Conservation (phyloP, 2,329 filamentous ascomycete genomes). For the Ophiocordyceps sinensis region DNA sequence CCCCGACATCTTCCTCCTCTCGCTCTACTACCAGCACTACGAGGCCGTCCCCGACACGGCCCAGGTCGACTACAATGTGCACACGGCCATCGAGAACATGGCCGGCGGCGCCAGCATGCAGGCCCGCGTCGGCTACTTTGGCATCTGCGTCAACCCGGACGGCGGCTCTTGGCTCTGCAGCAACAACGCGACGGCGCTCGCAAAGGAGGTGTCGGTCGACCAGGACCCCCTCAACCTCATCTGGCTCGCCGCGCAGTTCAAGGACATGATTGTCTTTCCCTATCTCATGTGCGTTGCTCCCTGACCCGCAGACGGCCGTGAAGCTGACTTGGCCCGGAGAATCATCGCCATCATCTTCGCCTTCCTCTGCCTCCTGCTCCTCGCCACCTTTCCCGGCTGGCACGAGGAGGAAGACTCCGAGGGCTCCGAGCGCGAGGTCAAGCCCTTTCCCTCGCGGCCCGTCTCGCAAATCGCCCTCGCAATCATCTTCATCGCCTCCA, state of each 20-base stretch:
- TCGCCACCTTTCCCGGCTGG: slow-evolving; percentile 96
- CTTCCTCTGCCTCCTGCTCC: slow-evolving; percentile 86
- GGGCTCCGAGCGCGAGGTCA: slow-evolving; percentile 79
- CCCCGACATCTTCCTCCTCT: slow-evolving; percentile 91
- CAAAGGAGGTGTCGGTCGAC: slow-evolving; percentile 76
- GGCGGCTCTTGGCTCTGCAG: slow-evolving; percentile 87
- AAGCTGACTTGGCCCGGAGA: slow-evolving; percentile 30
- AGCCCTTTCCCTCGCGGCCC: slow-evolving; percentile 81
- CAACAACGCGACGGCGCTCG: slow-evolving; percentile 89
- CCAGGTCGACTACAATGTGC: slow-evolving; percentile 81
- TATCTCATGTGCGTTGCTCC: slow-evolving; percentile 60
- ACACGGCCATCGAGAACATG: slow-evolving; percentile 76
- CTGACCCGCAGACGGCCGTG: too few species aligned
- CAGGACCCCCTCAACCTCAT: slow-evolving; percentile 95
- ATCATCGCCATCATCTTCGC: slow-evolving; percentile 97
- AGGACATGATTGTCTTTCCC: slow-evolving; percentile 95
- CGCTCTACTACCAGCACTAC: slow-evolving; percentile 90
- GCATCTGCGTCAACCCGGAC: slow-evolving; percentile 88
- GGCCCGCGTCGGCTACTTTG: slow-evolving; percentile 92
- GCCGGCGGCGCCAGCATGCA: slow-evolving; percentile 73
- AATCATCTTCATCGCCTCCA: slow-evolving; percentile 69
- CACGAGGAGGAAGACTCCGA: slow-evolving; percentile 75
- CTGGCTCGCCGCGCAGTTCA: slow-evolving; percentile 94
- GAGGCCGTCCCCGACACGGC: slow-evolving; percentile 67
- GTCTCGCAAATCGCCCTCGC: slow-evolving; percentile 88